These are phyloP conservation scores for Fonsecaea nubica DNA, from an alignment of 2,329 filamentous ascomycete genomes.

Conservation along the genomic window DNA sequence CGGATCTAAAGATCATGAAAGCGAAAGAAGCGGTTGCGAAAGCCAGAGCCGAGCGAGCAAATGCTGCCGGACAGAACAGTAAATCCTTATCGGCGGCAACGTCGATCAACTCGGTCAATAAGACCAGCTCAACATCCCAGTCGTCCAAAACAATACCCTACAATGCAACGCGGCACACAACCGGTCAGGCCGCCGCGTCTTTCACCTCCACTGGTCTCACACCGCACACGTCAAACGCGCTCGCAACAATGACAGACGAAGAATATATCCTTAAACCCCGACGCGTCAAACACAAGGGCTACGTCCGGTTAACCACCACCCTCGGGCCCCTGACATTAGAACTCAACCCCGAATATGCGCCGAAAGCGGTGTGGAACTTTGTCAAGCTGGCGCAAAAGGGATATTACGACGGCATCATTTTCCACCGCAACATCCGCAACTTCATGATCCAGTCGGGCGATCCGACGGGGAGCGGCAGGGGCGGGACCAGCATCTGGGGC, in stretches of 20 bases:
- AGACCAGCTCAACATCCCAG: slow-evolving; percentile 35
- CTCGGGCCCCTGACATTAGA: slow-evolving; percentile 86
- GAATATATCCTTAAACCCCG: slow-evolving; percentile 95
- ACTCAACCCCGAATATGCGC: slow-evolving; percentile 87
- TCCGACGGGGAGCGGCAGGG: slow-evolving; percentile 86
- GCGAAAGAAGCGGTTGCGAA: slow-evolving; percentile 94
- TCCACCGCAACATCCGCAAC: slow-evolving; percentile 91
- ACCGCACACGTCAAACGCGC: slow-evolving; percentile 84
- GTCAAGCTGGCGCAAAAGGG: slow-evolving; percentile 84
- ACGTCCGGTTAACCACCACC: slow-evolving; percentile 86
- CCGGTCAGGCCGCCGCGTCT: slow-evolving; percentile 86
- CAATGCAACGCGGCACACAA: slow-evolving; percentile 90
- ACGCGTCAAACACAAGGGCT: slow-evolving; percentile 87
- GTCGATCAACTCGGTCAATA: slow-evolving; percentile 32
- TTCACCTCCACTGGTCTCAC: slow-evolving; percentile 95
- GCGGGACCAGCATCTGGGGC: slow-evolving; percentile 90
- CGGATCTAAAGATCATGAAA: slow-evolving; percentile 74
- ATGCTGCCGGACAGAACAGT: slow-evolving; percentile 26
- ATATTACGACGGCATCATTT: slow-evolving; percentile 81
- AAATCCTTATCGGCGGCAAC: slow-evolving; percentile 10
- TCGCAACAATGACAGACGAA: slow-evolving; percentile 87
- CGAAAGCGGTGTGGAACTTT: slow-evolving; percentile 97
- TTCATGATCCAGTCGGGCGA: slow-evolving; percentile 99
- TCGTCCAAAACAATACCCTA: slow-evolving; percentile 60
- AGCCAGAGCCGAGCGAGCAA: slow-evolving; percentile 74